These are phyloP conservation scores for Podospora sp. DNA, from an alignment of 495 filamentous ascomycete species.

Conservation along the genomic window DNA sequence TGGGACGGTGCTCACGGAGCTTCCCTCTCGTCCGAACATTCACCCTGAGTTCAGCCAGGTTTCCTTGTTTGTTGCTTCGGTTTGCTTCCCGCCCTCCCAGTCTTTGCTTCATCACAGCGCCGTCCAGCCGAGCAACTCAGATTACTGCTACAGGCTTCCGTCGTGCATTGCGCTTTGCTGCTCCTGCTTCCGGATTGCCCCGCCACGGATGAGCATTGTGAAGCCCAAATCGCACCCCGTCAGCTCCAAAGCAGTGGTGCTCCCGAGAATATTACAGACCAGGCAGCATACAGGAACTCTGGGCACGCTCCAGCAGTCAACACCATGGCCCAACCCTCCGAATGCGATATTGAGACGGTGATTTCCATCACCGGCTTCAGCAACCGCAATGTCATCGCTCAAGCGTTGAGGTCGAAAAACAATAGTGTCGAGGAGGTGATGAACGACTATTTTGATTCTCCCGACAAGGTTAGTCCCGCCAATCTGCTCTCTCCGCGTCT, in stretches of 20 bases:
- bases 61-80: neutral
- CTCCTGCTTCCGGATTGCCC: neutral
- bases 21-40: neutral
- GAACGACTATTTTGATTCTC: slow-evolving; percentile 49
- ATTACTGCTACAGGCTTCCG: neutral
- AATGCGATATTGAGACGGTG: slow-evolving; percentile 23
- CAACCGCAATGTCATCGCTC: slow-evolving; percentile 16
- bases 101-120: neutral
- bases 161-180: neutral
- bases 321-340: slow-evolving; percentile 3
- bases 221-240: neutral
- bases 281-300: too few species aligned
- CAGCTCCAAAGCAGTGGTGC: neutral
- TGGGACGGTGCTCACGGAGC: neutral
- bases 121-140: neutral
- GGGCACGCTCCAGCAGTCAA: neutral
- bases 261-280: neutral
- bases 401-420: slow-evolving; percentile 41
- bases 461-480: slow-evolving; percentile 39
- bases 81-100: neutral
- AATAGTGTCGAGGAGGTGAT: slow-evolving; percentile 48
- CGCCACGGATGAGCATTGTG: slow-evolving; percentile 6
- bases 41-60: neutral
- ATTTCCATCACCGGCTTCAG: slow-evolving; percentile 19
- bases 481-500: neutral